Percentiles rank a stretch among this genome's conserved stretches.
Conservation (phyloP, 768 basidiomycete species). For the Lactarius hengduanensis region DNA sequence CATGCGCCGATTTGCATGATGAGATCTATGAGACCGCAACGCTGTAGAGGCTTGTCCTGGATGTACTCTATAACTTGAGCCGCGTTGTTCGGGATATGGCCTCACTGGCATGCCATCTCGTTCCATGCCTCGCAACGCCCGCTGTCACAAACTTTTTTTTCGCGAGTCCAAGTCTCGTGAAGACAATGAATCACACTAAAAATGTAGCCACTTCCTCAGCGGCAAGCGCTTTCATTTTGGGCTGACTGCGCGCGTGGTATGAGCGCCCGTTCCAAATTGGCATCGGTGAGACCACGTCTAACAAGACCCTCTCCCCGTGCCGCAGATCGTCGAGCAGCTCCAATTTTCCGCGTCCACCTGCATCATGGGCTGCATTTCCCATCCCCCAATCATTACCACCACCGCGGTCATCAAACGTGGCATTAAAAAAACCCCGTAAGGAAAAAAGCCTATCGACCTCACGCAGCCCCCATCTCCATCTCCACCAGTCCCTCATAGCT, state of each 20-base stretch:
- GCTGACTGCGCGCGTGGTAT: neutral
- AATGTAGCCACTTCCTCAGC: neutral
- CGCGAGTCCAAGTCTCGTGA: neutral
- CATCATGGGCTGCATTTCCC: too few relatives aligned
- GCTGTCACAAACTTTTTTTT: neutral
- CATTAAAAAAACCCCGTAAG: constrained; percentile 15
- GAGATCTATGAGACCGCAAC: too few relatives aligned
- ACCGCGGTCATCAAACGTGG: constrained; percentile 8
- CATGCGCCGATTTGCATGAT: too few relatives aligned
- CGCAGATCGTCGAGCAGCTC: neutral
- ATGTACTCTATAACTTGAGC: too few relatives aligned
- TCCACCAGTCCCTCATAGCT: neutral
- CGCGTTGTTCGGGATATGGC: too few relatives aligned
- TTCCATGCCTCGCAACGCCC: neutral
- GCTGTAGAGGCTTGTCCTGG: too few relatives aligned
- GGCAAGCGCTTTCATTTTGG: neutral
- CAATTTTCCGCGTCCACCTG: neutral
- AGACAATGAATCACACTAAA: neutral
- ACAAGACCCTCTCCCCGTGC: neutral
- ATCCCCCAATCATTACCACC: neutral
- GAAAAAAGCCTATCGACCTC: constrained; percentile 19
- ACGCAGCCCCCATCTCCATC: constrained; percentile 1
- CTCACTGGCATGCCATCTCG: neutral
- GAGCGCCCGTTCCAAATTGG: neutral
- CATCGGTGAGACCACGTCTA: neutral